Conservation (phyloP, 2,329 filamentous ascomycete species). For the Stachybotrys echinatus region DNA sequence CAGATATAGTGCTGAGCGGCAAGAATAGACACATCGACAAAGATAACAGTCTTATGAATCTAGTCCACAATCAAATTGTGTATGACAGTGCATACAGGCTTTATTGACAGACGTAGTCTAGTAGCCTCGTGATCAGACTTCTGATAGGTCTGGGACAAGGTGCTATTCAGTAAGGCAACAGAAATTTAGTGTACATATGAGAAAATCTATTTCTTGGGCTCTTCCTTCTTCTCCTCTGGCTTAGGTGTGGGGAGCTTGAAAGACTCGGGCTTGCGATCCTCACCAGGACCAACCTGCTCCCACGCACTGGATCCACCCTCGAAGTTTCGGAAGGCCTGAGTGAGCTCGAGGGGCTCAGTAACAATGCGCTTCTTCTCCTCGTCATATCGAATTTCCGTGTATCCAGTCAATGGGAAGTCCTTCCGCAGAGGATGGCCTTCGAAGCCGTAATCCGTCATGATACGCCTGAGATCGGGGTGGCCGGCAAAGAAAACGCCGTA, state of each 20-base stretch:
- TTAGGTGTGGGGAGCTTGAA: constrained; percentile 96
- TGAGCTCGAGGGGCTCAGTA: constrained; percentile 94
- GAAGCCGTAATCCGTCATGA: constrained; percentile 99
- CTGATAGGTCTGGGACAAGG: neutral
- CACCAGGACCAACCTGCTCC: constrained; percentile 63
- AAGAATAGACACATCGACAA: no score
- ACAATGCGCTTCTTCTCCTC: constrained; percentile 99
- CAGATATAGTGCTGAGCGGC: no score
- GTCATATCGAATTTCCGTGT: constrained; percentile 96
- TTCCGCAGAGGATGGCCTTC: constrained; percentile 96
- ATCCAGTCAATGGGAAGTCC: constrained; percentile 96
- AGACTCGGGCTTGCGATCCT: constrained; percentile 73
- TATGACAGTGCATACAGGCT: no score
- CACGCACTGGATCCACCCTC: constrained; percentile 75
- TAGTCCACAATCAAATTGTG: no score
- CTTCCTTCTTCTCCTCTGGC: constrained; percentile 86
- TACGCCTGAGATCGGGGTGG: constrained; percentile 91
- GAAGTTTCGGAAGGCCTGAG: constrained; percentile 97
- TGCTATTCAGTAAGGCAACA: neutral
- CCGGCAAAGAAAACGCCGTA: constrained; percentile 96
- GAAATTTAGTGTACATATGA: constrained; percentile 19
- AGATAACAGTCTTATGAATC: no score
- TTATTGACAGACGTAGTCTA: no score
- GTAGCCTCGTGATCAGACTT: no score
- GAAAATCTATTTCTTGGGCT: constrained; percentile 76